phyloP scores from a whole-genome alignment of 164 flowering plant species.

The Magnolia changhungtana region DNA sequence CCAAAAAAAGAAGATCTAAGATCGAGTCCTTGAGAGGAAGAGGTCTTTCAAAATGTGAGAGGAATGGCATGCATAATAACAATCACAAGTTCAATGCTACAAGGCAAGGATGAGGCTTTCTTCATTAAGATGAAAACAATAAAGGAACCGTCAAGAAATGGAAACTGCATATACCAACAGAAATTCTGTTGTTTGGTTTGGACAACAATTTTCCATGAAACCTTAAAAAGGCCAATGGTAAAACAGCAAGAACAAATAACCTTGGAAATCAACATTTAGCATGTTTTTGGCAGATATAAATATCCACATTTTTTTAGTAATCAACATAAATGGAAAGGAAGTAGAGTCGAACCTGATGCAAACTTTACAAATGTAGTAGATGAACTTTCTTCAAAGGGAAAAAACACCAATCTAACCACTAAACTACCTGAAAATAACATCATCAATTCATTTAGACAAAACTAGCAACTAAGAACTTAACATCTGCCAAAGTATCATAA shows the following conservation, averaged over 20 bases:
- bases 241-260: too few species aligned
- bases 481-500: not conserved
- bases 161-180: too few species aligned
- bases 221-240: too few species aligned
- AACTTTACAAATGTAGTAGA: slow-evolving; percentile 90
- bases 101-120: not conserved
- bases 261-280: too few species aligned
- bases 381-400: slow-evolving; percentile 96
- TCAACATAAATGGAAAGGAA: not conserved
- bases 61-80: not conserved
- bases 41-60: not conserved
- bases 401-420: slow-evolving; percentile 88
- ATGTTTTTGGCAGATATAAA: too few species aligned
- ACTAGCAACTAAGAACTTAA: not conserved
- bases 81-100: not conserved
- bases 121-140: not conserved
- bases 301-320: too few species aligned
- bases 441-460: not conserved
- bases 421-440: slow-evolving; percentile 67
- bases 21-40: slow-evolving; percentile 3
- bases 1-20: slow-evolving; percentile 7
- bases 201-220: too few species aligned
- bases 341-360: slow-evolving; percentile 72
- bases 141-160: too few species aligned
- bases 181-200: too few species aligned